phyloP scores from a whole-genome alignment of 2,329 filamentous ascomycete genomes.

The Penicillium sp. region DNA sequence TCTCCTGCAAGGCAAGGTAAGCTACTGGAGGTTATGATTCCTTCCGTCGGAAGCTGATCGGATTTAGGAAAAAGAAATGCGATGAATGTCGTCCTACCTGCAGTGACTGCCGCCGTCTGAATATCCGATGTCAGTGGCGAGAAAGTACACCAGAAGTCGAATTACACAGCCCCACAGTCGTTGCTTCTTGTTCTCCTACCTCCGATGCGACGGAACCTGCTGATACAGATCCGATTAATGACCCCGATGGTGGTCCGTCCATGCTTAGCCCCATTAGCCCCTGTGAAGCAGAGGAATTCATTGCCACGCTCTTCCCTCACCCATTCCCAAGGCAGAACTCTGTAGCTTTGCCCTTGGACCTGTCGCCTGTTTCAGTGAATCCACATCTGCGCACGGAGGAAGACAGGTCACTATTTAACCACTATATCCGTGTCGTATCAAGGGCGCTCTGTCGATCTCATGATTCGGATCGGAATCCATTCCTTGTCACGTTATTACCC shows the following conservation, averaged over 20 bases:
- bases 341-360: slow-evolving; percentile 3
- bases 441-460: slow-evolving; percentile 23
- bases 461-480: slow-evolving; percentile 23
- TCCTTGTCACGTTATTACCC: slow-evolving; percentile 23
- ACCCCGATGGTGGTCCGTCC: slow-evolving; percentile 9
- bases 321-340: slow-evolving; percentile 5
- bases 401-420: slow-evolving; percentile 28
- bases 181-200: neutral
- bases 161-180: neutral
- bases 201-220: neutral
- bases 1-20: slow-evolving; percentile 26
- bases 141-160: neutral
- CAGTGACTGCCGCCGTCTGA: slow-evolving; percentile 25
- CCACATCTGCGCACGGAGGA: slow-evolving; percentile 23
- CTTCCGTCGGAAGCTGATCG: slow-evolving; percentile 3
- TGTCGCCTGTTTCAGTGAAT: slow-evolving; percentile 15
- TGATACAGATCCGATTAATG: neutral
- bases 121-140: slow-evolving; percentile 21
- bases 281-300: slow-evolving; percentile 17
- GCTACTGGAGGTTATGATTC: slow-evolving; percentile 1
- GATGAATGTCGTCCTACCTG: slow-evolving; percentile 24
- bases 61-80: slow-evolving; percentile 24
- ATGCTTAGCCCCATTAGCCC: slow-evolving; percentile 7
- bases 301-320: slow-evolving; percentile 17
- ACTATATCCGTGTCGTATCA: slow-evolving; percentile 27